Evolutionary conservation across 2,329 filamentous ascomycete genomes (phyloP).

Genomic region (Aspergillus uvarum): DNA sequence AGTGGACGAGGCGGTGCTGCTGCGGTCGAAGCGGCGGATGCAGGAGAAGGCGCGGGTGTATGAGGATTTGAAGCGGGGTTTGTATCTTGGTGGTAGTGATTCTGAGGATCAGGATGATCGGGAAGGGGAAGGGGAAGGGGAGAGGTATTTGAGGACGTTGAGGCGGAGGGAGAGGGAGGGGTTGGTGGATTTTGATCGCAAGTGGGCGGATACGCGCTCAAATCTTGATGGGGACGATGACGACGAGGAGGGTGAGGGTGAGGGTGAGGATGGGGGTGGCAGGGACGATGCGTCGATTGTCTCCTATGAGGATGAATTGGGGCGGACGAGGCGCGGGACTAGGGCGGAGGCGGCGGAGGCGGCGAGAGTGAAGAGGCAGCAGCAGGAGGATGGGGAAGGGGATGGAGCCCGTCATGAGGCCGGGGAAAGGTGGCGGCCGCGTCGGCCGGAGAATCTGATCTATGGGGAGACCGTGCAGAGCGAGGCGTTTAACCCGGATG

Average conservation of each 20-base stretch:
- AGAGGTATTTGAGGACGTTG: conserved; percentile 56
- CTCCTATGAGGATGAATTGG: conserved; percentile 90
- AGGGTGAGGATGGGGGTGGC: conserved; percentile 38
- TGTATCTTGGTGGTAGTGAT: conserved; percentile 60
- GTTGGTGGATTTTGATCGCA: conserved; percentile 91
- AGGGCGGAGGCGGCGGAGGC: conserved; percentile 65
- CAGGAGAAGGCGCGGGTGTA: conserved; percentile 88
- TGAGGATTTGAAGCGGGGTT: conserved; percentile 85
- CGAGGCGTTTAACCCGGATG: conserved; percentile 76
- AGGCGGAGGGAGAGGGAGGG: conserved; percentile 55
- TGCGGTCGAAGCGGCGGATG: conserved; percentile 76
- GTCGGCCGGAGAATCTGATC: conserved; percentile 68
- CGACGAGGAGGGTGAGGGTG: conserved; percentile 36
- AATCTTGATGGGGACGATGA: conserved; percentile 22
- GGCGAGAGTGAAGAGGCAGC: conserved; percentile 50
- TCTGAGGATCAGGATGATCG: conserved; percentile 18
- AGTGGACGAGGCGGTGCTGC: conserved; percentile 57
- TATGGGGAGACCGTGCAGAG: conserved; percentile 82
- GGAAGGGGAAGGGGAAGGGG: conserved; percentile 14
- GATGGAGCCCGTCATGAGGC: conserved; percentile 9
- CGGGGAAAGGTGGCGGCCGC: conserved; percentile 42
- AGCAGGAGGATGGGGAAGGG: conserved; percentile 22
- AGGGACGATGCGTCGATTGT: conserved; percentile 63
- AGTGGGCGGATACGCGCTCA: conserved; percentile 75
- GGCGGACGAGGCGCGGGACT: conserved; percentile 73